Evolutionary conservation across 495 filamentous ascomycete species (phyloP), one percentile per base, ranked within the genome.

Genomic region (Gamarada debralockiae): DNA sequence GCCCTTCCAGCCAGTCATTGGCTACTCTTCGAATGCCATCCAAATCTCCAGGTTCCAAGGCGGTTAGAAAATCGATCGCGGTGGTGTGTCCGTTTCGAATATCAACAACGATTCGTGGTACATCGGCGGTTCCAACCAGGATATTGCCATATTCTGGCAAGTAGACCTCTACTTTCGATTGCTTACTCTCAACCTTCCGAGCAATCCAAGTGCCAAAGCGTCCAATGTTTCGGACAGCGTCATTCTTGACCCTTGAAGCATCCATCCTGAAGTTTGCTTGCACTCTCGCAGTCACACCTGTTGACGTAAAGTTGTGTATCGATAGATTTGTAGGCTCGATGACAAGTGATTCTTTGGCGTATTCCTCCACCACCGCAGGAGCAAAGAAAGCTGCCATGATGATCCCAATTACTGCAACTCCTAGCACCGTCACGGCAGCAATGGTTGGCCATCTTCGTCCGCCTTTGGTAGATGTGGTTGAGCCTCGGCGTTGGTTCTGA

Each of bases 1-100:
- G 81, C 27, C 92, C 92, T 17, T 87, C 80, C 48, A 98, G 59
- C 84, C 89, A 98, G 65, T 96, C 89, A 56, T 90, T 83, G 15
- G 89, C 90, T 51, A 97, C 78, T n/a, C 74, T 74, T 39, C 87
- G 83, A 45, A 96, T 79, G 8, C 82, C 85, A 53, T 87, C 82
- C n/a, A 89, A 70, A 57, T 90, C 82, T 27, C 88, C 89, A 15
- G 89, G 84, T 21, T 76, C 67, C 45, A 96, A 66, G 54, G 93
- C 84, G 25, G 83, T 77, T 49, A 92, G 65, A 54, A 97, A 84
- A 56, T 96, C 88, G 29, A 97, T 70, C 47, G 76, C 68, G 18
- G 87, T 97, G 22, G 73, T 79, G 58, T 86, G 78, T 21, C 89
- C 86, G 65, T 93, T 87, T 48, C 83, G 77, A 43, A 97, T 79